Conservation (phyloP, 495 filamentous ascomycete genomes). For the Evernia prunastri region DNA sequence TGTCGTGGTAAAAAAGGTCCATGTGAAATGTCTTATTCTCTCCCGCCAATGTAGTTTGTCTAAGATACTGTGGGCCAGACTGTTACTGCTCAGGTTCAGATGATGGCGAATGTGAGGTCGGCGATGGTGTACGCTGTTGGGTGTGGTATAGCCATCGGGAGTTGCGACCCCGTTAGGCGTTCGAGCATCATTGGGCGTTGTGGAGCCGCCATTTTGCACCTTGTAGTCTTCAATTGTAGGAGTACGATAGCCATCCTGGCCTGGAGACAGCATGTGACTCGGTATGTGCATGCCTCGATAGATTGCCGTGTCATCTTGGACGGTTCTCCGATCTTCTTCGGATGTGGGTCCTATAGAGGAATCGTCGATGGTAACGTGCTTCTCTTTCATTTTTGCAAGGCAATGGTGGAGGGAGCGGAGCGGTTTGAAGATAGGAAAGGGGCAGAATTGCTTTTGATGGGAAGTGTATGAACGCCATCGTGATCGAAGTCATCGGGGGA, state of each 20-base stretch:
- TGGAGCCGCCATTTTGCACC: conserved; percentile 11
- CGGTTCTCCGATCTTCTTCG: background rate
- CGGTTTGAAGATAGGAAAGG: background rate
- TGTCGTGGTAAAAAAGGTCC: conserved; percentile 68
- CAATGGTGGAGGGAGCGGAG: background rate
- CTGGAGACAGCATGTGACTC: conserved; percentile 38
- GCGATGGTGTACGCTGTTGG: conserved; percentile 6
- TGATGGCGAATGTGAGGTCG: conserved; percentile 11
- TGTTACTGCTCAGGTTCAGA: conserved; percentile 14
- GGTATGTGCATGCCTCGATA: conserved; percentile 26
- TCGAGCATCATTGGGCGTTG: background rate
- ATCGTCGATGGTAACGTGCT: conserved; percentile 18
- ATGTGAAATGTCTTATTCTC: conserved; percentile 48
- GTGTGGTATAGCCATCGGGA: background rate
- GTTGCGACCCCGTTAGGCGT: background rate
- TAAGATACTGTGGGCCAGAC: conserved; percentile 11
- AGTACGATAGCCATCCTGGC: conserved; percentile 45
- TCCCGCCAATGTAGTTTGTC: conserved; percentile 40
- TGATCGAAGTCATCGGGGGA: background rate
- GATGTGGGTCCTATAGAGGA: conserved; percentile 9
- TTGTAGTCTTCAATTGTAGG: conserved; percentile 46
- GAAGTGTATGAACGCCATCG: background rate
- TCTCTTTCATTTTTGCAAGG: conserved; percentile 9
- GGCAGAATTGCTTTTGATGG: background rate
- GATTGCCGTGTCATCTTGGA: conserved; percentile 3